A percentile compares a stretch with the other conserved stretches of the same genome.
Conservation (phyloP, 192 early-diverging fungal species). For the Podochytrium sp. region DNA sequence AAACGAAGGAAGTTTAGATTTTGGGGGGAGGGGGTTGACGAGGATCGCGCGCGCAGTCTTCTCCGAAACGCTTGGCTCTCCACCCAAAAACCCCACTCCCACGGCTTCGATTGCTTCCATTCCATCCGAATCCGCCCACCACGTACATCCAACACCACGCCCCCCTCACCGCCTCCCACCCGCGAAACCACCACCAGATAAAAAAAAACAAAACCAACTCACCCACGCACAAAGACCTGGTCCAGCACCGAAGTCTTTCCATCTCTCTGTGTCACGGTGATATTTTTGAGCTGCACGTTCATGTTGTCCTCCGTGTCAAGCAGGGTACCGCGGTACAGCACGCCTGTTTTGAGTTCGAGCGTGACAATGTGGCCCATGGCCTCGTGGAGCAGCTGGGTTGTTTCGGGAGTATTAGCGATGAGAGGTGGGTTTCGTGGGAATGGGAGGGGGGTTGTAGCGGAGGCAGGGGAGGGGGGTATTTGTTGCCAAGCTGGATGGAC, state of each 20-base stretch:
- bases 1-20: background rate
- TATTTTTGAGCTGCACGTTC: slow-evolving; percentile 96
- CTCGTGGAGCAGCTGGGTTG: slow-evolving; percentile 73
- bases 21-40: background rate
- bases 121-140: background rate
- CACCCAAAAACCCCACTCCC: background rate
- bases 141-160: background rate
- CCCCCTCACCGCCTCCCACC: background rate
- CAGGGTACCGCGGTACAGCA: slow-evolving; percentile 92
- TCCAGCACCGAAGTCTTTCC: slow-evolving; percentile 90
- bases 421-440: too few relatives aligned
- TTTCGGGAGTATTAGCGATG: too few relatives aligned
- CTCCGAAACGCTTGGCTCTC: background rate
- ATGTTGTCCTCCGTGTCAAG: slow-evolving; percentile 99
- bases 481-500: too few relatives aligned
- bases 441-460: too few relatives aligned
- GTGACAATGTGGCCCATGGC: slow-evolving; percentile 95
- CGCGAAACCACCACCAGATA: slow-evolving; percentile 44
- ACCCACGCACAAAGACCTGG: slow-evolving; percentile 94
- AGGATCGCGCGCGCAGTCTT: background rate
- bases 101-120: background rate
- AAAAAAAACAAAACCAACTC: slow-evolving; percentile 46
- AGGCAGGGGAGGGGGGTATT: too few relatives aligned
- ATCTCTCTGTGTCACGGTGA: slow-evolving; percentile 90
- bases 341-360: slow-evolving; percentile 93